Evolutionary conservation across 257 asterid species (phyloP).

Genomic region (Fraxinus quadrangulata): DNA sequence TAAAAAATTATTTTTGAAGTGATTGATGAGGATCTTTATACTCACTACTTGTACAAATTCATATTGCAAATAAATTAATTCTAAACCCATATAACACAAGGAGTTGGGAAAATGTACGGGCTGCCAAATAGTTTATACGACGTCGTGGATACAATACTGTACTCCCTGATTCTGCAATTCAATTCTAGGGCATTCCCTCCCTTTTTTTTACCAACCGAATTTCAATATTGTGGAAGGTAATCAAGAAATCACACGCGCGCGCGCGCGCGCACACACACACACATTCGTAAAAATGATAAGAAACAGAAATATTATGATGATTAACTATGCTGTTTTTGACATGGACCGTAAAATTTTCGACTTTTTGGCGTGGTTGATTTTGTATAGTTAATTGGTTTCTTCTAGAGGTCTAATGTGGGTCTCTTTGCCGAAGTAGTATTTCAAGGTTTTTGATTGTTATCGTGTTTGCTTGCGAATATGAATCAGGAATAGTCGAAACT

Average conservation of each 20-base stretch:
- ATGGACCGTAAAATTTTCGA: neutral
- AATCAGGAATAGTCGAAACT: neutral
- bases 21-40: too few relatives aligned
- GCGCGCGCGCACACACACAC: neutral
- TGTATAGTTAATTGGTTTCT: neutral
- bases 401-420: neutral
- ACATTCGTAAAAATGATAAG: neutral
- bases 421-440: neutral
- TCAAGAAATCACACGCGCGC: neutral
- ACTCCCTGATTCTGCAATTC: neutral
- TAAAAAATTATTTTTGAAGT: too few relatives aligned
- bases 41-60: too few relatives aligned
- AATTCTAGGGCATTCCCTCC: constrained; percentile 8
- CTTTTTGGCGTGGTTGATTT: neutral
- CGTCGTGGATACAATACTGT: too few relatives aligned
- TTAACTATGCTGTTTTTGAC: neutral
- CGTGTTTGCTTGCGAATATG: neutral
- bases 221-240: neutral
- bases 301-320: neutral
- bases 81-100: too few relatives aligned
- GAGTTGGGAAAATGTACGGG: too few relatives aligned
- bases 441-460: neutral
- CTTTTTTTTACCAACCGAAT: neutral
- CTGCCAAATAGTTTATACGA: too few relatives aligned
- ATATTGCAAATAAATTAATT: too few relatives aligned